phyloP scores from a whole-genome alignment of 345 rosid genomes.

The Carallia pectinifolia region DNA sequence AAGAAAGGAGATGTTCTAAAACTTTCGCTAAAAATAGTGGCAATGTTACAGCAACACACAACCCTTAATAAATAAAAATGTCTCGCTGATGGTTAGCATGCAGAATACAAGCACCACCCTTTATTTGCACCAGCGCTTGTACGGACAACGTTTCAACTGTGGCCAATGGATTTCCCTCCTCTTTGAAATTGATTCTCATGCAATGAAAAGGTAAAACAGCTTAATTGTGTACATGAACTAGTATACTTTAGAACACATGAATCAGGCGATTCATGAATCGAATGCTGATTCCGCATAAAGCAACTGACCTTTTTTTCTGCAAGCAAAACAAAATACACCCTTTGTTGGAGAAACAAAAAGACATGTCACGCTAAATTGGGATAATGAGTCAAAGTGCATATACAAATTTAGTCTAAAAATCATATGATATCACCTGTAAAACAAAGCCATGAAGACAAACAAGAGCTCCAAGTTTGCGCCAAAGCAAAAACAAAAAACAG shows the following conservation, averaged over 20 bases:
- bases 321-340: slow-evolving; percentile 75
- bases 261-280: neutral
- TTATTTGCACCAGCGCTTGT: slow-evolving; percentile 67
- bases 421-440: no score
- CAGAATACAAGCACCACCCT: neutral
- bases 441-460: no score
- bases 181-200: slow-evolving; percentile 20
- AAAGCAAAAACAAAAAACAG: no score
- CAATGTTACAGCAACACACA: neutral
- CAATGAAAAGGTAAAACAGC: neutral
- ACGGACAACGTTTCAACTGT: slow-evolving; percentile 77
- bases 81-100: neutral
- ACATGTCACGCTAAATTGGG: no score
- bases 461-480: no score
- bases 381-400: no score
- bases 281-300: neutral
- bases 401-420: no score
- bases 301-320: slow-evolving; percentile 62
- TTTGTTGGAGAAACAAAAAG: slow-evolving; percentile 68
- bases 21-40: no score
- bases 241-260: neutral
- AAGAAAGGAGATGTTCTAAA: no score
- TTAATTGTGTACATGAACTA: neutral
- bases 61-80: neutral
- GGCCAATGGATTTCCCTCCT: slow-evolving; percentile 71